Base-by-base conservation (phyloP, 1,284 basidiomycete genomes). In the Malassezia arunalokei region DNA sequence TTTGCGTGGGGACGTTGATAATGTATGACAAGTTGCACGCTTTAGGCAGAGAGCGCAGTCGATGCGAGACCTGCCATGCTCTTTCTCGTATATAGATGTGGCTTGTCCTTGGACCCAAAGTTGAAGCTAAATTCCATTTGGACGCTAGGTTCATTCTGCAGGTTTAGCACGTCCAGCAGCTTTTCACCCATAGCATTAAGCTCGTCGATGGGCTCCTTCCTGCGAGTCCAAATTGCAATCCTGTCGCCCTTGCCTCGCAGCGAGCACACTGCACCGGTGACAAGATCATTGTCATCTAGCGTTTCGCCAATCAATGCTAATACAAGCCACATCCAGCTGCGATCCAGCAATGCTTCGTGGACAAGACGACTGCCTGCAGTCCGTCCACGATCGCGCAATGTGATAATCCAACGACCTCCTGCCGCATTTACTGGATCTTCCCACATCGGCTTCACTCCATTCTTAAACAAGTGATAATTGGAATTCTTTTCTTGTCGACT, bases 381-480 rank as follows among this genome's bases (percentile, higher is more conserved):
- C 20, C 37, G 37, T 5, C 29, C 38, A 8, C 39, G 47, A 14
- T 51, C 54, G 74, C 84, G 85, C 82, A 94, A 86, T 60, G 89
- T 88, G 47, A 94, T 75, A 15, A 88, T 86, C 90, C 90, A 95
- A 75, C 91, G 91, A 33, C 89, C 89, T 24, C 89, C 89, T 44
- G 83, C 79, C 8, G 85, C 84, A 72, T 95, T 95, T 43, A 87
- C 85, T 24, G 82, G 81, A 71, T 94, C 90, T 75, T 94, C 90
- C 89, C 90, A 94, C 86, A 92, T 91, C 38, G 88, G 85, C 69
- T 87, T 88, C 57, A 78, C 77, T 32, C 84, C 84, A 28, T 81
- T 78, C 75, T 94, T 94, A 81, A 95, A 95, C 51, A 94, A 77
- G 71, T 94, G 90, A 69, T 92, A 92, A 75, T 90, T 92, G 35